Conservation (phyloP, 306 rosid species). For the Macrotyloma uniflorum region DNA sequence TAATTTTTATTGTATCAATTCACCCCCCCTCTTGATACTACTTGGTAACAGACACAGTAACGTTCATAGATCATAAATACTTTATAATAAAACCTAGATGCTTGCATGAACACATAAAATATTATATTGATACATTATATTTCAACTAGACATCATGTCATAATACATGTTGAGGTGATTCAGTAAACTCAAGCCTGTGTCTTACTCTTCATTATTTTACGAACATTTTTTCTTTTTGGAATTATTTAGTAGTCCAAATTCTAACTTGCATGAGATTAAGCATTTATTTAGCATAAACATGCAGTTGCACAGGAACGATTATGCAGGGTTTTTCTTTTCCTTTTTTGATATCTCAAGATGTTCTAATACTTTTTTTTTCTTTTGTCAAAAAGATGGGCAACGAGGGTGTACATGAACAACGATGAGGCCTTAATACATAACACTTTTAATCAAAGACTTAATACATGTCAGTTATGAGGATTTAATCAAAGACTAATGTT, state of each 20-base stretch:
- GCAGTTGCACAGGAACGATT: not conserved
- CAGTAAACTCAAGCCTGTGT: not conserved
- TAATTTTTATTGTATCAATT: too few relatives aligned
- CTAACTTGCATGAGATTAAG: not conserved
- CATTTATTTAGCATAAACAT: not conserved
- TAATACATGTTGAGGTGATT: not conserved
- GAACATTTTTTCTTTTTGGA: not conserved
- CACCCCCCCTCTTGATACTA: too few relatives aligned
- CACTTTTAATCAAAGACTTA: too few relatives aligned
- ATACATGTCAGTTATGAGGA: not conserved
- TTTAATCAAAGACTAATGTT: not conserved
- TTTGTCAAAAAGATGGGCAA: constrained; percentile 73
- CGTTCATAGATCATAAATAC: not conserved
- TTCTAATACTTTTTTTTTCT: not conserved
- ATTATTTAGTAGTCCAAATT: not conserved
- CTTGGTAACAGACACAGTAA: too few relatives aligned
- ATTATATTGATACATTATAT: not conserved
- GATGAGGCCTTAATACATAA: constrained; percentile 52
- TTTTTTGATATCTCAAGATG: not conserved
- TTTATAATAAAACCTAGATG: not conserved
- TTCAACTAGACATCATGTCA: not conserved
- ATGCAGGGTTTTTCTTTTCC: not conserved
- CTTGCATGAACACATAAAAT: not conserved
- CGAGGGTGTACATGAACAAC: constrained; percentile 88
- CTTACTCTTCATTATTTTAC: not conserved